Percentiles rank a stretch among this genome's conserved stretches.
Conservation (phyloP, 768 basidiomycete species). For the Suillus occidentalis region DNA sequence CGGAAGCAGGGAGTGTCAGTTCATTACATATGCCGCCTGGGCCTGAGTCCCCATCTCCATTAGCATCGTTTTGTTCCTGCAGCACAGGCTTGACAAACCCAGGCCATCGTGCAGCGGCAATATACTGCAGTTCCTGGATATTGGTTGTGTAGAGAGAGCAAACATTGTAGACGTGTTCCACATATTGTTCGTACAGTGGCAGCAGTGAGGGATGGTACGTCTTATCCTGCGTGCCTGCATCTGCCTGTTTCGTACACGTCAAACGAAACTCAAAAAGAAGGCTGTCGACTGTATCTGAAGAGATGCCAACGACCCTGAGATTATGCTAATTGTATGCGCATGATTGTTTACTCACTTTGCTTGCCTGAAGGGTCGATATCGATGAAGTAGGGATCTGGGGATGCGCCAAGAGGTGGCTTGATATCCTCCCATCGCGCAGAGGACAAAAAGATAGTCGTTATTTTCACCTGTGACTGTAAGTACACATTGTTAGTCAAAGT, state of each 20-base stretch:
- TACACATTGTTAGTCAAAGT: slow-evolving; percentile 9
- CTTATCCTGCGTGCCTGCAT: slow-evolving; percentile 14
- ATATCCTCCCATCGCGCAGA: slow-evolving; percentile 70
- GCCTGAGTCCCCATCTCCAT: slow-evolving; percentile 25
- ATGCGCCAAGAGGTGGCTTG: slow-evolving; percentile 65
- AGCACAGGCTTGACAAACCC: slow-evolving; percentile 72
- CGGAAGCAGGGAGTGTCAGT: slow-evolving; percentile 47
- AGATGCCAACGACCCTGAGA: background rate
- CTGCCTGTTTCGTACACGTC: slow-evolving; percentile 8
- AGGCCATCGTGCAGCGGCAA: slow-evolving; percentile 80
- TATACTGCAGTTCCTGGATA: slow-evolving; percentile 69
- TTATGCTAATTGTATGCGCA: background rate
- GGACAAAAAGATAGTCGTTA: slow-evolving; percentile 65
- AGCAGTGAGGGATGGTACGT: slow-evolving; percentile 56
- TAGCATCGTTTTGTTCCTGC: slow-evolving; percentile 39
- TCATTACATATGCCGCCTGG: slow-evolving; percentile 17
- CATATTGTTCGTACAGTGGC: slow-evolving; percentile 65
- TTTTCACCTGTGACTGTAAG: slow-evolving; percentile 53
- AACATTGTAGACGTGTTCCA: slow-evolving; percentile 54
- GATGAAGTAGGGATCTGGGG: slow-evolving; percentile 72
- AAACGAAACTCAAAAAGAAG: slow-evolving; percentile 41
- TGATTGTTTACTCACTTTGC: slow-evolving; percentile 44
- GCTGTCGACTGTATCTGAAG: slow-evolving; percentile 33
- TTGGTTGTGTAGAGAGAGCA: slow-evolving; percentile 68
- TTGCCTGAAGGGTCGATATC: slow-evolving; percentile 54